Conservation (phyloP, 2,329 filamentous ascomycete genomes). For the Colletotrichum euphorbiae region DNA sequence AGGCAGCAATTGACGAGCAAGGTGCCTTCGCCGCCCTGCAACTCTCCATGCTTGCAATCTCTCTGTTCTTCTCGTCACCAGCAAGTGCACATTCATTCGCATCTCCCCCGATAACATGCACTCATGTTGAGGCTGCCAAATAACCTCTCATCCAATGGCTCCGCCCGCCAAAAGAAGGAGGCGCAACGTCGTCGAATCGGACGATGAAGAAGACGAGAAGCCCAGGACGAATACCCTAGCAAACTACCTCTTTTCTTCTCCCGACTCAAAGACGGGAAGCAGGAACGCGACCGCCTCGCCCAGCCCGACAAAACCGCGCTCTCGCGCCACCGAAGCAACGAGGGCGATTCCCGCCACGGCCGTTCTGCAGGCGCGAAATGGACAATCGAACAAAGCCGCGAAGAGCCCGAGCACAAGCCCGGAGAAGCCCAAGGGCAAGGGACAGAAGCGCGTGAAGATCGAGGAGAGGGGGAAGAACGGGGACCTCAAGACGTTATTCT, state of each 20-base stretch:
- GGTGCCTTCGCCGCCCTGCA: constrained; percentile 25
- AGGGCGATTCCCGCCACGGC: constrained; percentile 33
- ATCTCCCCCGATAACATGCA: constrained; percentile 17
- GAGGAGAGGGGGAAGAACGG: constrained; percentile 66
- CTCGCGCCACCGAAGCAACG: not conserved
- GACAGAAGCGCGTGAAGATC: constrained; percentile 48
- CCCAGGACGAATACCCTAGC: constrained; percentile 59
- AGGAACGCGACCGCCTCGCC: constrained; percentile 52
- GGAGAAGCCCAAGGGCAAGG: constrained; percentile 58
- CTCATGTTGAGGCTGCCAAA: constrained; percentile 30
- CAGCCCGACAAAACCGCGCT: constrained; percentile 53
- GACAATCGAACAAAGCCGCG: constrained; percentile 42
- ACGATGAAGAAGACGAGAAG: constrained; percentile 59
- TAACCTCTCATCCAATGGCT: constrained; percentile 57
- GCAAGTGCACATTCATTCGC: constrained; percentile 10
- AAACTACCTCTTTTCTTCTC: constrained; percentile 67
- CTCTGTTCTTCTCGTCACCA: constrained; percentile 18
- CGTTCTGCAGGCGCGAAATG: constrained; percentile 43
- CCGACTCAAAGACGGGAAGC: constrained; percentile 53
- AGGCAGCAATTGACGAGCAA: constrained; percentile 33
- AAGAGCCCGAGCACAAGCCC: constrained; percentile 60
- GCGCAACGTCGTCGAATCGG: constrained; percentile 65
- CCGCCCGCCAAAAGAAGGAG: constrained; percentile 69
- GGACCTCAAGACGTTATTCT: constrained; percentile 70
- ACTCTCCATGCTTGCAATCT: constrained; percentile 5